These are phyloP conservation scores for Darksidea phi DNA, from an alignment of 495 filamentous ascomycete species.

Conservation along the genomic window DNA sequence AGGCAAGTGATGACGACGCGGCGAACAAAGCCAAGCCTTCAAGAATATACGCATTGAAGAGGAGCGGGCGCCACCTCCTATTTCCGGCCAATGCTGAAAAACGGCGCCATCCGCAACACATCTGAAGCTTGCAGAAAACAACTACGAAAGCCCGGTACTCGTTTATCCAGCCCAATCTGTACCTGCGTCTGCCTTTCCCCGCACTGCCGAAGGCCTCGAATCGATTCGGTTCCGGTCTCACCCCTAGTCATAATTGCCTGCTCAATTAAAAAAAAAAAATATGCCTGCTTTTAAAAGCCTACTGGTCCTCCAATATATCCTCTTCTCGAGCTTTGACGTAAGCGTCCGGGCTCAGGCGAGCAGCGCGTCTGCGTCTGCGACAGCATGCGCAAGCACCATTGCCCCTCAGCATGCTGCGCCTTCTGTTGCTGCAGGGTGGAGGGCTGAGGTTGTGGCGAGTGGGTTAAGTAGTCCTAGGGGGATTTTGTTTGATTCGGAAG, in stretches of 20 bases:
- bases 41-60: neutral
- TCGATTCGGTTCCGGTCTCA: conserved; percentile 7
- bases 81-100: neutral
- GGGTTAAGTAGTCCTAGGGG: conserved; percentile 56
- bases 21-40: neutral
- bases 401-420: conserved; percentile 44
- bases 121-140: neutral
- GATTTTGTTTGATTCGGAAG: conserved; percentile 59
- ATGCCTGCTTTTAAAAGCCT: conserved; percentile 23
- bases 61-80: neutral
- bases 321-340: neutral
- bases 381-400: conserved; percentile 38
- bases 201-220: neutral
- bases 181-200: neutral
- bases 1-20: conserved; percentile 7
- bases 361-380: neutral
- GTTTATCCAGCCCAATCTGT: neutral
- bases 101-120: neutral
- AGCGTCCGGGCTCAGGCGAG: conserved; percentile 20
- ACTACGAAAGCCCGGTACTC: neutral
- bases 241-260: neutral
- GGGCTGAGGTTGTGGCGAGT: conserved; percentile 54
- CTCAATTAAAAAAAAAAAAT: neutral
- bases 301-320: conserved; percentile 12
- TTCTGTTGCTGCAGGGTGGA: conserved; percentile 57